A percentile compares a stretch with the other conserved stretches of the same genome.
phyloP scores from a whole-genome alignment of 1,284 basidiomycete genomes.

The Caloboletus firmus region DNA sequence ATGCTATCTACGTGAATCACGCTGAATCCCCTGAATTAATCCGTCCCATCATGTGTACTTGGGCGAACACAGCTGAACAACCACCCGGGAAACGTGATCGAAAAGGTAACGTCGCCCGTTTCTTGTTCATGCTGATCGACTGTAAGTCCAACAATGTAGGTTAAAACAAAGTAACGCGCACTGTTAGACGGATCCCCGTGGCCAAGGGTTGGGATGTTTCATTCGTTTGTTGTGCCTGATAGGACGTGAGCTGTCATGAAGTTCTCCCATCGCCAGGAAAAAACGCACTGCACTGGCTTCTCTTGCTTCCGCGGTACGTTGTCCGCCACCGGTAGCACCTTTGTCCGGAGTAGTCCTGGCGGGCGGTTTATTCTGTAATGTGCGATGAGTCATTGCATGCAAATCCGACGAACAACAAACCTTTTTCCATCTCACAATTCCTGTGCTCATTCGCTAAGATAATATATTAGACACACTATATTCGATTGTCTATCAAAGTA shows the following conservation, averaged over 20 bases:
- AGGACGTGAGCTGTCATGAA: neutral
- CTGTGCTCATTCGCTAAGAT: neutral
- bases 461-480: neutral
- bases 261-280: neutral
- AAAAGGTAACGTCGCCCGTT: too few species aligned
- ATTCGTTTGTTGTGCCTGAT: neutral
- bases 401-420: neutral
- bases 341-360: neutral
- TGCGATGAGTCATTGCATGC: neutral
- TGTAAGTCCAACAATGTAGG: too few species aligned
- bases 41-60: too few species aligned
- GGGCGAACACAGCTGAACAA: too few species aligned
- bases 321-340: neutral
- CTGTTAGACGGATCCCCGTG: neutral
- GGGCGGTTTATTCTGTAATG: neutral
- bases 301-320: neutral
- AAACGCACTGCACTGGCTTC: neutral
- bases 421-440: neutral
- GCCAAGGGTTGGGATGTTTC: neutral
- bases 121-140: too few species aligned
- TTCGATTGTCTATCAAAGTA: neutral
- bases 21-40: too few species aligned
- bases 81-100: too few species aligned
- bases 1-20: too few species aligned
- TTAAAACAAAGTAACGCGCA: neutral